Conservation (phyloP, 108 stramenopile genomes). For the Bacterosira constricta region DNA sequence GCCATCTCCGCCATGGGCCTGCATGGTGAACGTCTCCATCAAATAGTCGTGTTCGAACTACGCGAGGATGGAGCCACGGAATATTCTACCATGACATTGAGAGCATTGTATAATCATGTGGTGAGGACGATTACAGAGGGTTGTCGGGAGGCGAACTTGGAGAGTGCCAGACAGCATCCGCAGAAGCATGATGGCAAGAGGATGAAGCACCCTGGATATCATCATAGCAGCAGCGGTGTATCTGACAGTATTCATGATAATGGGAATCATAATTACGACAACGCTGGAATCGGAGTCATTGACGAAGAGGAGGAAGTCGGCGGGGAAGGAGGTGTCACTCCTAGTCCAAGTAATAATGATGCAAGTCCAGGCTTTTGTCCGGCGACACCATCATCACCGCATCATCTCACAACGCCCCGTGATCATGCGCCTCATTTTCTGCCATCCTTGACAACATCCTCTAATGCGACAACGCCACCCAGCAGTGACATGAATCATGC, state of each 20-base stretch:
- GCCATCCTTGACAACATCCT: slow-evolving; percentile 1
- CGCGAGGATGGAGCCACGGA: slow-evolving; percentile 57
- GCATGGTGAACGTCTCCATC: slow-evolving; percentile 56
- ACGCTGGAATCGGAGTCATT: no score
- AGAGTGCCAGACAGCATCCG: not conserved
- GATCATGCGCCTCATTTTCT: not conserved
- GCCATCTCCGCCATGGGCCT: not conserved
- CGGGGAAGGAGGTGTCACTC: no score
- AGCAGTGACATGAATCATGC: no score
- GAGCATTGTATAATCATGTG: slow-evolving; percentile 71
- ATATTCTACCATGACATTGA: slow-evolving; percentile 57
- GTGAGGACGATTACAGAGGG: slow-evolving; percentile 54
- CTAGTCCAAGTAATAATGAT: no score
- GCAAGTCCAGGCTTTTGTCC: not conserved
- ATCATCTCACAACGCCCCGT: not conserved
- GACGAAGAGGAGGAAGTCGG: no score
- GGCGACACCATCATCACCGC: not conserved
- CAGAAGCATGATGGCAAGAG: no score
- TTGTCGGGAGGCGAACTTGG: slow-evolving; percentile 18
- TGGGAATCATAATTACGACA: no score
- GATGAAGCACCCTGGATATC: no score
- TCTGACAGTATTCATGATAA: no score
- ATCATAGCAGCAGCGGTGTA: no score
- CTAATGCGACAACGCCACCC: not conserved
- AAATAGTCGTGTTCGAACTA: slow-evolving; percentile 74